A percentile compares a stretch with the other conserved stretches of the same genome.
phyloP scores from a whole-genome alignment of 257 asterid species.

The Solanum piurae region DNA sequence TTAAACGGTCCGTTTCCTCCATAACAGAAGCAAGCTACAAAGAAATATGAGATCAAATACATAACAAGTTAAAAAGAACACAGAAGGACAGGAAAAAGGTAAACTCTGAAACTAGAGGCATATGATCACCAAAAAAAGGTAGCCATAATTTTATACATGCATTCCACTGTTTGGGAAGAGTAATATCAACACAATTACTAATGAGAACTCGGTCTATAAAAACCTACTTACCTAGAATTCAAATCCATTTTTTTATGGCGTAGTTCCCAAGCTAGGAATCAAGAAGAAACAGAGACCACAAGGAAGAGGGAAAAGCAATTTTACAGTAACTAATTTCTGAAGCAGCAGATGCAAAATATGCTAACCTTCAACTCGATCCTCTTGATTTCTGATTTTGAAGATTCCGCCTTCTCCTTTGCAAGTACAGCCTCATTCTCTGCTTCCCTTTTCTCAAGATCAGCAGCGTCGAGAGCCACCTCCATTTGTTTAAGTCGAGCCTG shows the following conservation, averaged over 20 bases:
- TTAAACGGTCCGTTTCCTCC: slow-evolving; percentile 64
- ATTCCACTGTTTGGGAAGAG: neutral
- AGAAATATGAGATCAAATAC: slow-evolving; percentile 9
- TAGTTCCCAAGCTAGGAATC: neutral
- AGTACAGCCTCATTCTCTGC: slow-evolving; percentile 62
- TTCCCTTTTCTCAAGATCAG: slow-evolving; percentile 58
- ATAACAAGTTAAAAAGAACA: neutral
- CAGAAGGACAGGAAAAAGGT: neutral
- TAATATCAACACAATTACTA: neutral
- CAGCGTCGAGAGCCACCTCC: slow-evolving; percentile 66
- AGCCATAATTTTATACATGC: neutral
- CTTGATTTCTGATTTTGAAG: slow-evolving; percentile 55
- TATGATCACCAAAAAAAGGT: neutral
- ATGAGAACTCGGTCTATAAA: neutral
- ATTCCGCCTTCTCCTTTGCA: slow-evolving; percentile 58
- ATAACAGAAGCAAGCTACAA: slow-evolving; percentile 56
- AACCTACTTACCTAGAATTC: neutral
- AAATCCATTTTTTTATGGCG: neutral
- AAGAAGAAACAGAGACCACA: neutral
- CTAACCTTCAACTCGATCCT: slow-evolving; percentile 77
- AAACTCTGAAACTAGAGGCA: neutral
- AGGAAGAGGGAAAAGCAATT: neutral
- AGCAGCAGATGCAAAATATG: neutral
- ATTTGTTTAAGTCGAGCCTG: slow-evolving; percentile 56
- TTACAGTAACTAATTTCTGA: neutral